Percentiles rank a stretch among this genome's conserved stretches.
phyloP scores from a whole-genome alignment of 2,329 filamentous ascomycete species.

The Apiospora rasikravindrae region DNA sequence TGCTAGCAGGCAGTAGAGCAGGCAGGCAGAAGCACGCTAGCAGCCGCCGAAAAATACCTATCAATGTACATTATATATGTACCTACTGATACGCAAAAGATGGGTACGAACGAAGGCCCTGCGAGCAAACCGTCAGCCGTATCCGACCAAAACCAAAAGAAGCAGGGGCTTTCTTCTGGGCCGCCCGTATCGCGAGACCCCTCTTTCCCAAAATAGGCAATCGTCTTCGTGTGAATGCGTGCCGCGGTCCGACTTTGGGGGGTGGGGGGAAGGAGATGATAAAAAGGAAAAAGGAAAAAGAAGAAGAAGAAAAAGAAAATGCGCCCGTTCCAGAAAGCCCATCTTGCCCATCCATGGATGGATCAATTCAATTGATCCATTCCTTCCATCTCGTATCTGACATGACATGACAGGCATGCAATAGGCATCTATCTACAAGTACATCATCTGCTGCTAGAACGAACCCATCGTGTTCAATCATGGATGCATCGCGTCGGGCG shows the following conservation, averaged over 20 bases:
- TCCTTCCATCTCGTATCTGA: slow-evolving; percentile 3
- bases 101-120: neutral
- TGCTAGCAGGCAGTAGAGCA: neutral
- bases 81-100: no score
- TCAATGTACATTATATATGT: no score
- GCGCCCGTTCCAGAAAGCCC: no score
- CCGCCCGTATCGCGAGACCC: slow-evolving; percentile 3
- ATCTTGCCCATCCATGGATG: neutral
- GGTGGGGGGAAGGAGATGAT: no score
- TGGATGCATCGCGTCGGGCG: no score
- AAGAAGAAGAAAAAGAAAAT: no score
- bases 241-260: neutral
- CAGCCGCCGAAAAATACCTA: no score
- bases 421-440: no score
- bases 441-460: no score
- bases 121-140: neutral
- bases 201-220: slow-evolving; percentile 16
- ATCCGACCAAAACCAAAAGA: neutral
- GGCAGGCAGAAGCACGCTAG: no score
- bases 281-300: no score
- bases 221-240: neutral
- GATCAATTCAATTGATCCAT: neutral
- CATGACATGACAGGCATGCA: neutral
- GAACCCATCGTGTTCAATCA: no score
- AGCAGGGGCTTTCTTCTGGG: neutral